These are phyloP conservation scores for Puccinellia tenuiflora DNA, from an alignment of 176 grass and related monocot species.

Conservation along the genomic window DNA sequence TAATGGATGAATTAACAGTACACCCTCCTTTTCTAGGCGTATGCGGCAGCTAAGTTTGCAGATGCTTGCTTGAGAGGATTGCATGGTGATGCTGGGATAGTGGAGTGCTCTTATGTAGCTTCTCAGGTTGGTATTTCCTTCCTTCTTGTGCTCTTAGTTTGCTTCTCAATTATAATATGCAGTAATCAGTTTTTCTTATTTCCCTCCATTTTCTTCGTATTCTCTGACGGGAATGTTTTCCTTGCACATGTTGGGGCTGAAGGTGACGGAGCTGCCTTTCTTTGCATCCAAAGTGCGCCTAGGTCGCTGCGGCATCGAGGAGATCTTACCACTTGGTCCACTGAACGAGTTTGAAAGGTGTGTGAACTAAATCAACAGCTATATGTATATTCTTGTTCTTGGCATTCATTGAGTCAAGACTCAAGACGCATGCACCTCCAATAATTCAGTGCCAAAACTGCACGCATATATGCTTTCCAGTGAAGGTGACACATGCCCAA, in stretches of 20 bases:
- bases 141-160: neutral
- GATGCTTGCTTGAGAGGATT: slow-evolving; percentile 76
- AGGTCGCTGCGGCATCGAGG: slow-evolving; percentile 54
- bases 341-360: slow-evolving; percentile 87
- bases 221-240: neutral
- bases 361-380: neutral
- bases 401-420: no score
- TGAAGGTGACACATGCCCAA: no score
- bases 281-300: slow-evolving; percentile 83
- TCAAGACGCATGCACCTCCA: no score
- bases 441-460: no score
- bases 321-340: slow-evolving; percentile 69
- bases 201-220: neutral
- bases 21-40: slow-evolving; percentile 33
- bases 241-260: slow-evolving; percentile 10
- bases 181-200: neutral
- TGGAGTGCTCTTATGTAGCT: slow-evolving; percentile 82
- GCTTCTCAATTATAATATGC: neutral
- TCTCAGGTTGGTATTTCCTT: slow-evolving; percentile 44
- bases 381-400: no score
- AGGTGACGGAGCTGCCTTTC: slow-evolving; percentile 86
- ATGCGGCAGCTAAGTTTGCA: slow-evolving; percentile 73
- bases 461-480: no score
- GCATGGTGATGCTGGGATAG: slow-evolving; percentile 65
- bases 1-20: neutral